These are phyloP conservation scores for Chlorophyllum brunneum DNA, from an alignment of 768 basidiomycete genomes.

Conservation along the genomic window DNA sequence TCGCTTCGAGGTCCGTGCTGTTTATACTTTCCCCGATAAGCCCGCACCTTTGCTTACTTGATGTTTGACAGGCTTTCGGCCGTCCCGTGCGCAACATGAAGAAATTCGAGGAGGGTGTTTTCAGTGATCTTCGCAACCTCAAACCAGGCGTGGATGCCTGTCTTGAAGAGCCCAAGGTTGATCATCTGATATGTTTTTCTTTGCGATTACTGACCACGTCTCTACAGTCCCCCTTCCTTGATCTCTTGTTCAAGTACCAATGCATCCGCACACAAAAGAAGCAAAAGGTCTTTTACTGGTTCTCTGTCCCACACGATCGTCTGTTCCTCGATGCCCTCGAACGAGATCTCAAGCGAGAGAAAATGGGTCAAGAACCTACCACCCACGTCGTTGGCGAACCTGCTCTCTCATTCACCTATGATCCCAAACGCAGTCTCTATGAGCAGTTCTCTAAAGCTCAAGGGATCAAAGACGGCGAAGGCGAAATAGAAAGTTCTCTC, in stretches of 20 bases:
- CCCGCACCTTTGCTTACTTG: constrained; percentile 5
- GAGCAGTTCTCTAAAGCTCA: constrained; percentile 73
- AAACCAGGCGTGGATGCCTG: constrained; percentile 92
- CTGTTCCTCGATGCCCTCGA: constrained; percentile 96
- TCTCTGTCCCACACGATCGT: constrained; percentile 94
- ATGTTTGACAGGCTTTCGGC: constrained; percentile 59
- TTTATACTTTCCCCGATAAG: constrained; percentile 7
- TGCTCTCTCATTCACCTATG: constrained; percentile 84
- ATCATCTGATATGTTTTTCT: constrained; percentile 19
- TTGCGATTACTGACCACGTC: constrained; percentile 26
- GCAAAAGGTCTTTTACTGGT: constrained; percentile 99
- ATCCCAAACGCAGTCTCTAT: constrained; percentile 78
- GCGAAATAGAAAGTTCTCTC: constrained; percentile 34
- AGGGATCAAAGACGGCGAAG: constrained; percentile 37
- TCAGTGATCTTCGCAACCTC: constrained; percentile 87
- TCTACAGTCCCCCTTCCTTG: constrained; percentile 82
- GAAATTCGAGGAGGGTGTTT: constrained; percentile 97
- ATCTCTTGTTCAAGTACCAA: constrained; percentile 92
- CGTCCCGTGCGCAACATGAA: constrained; percentile 90
- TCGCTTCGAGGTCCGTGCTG: constrained; percentile 68
- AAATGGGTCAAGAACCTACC: constrained; percentile 84
- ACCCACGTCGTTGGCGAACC: constrained; percentile 74
- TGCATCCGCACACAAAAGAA: constrained; percentile 98
- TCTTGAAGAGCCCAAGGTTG: constrained; percentile 93
- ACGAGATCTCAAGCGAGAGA: constrained; percentile 93